phyloP scores from a whole-genome alignment of 306 rosid genomes.

The Trichosanthes cucumerina region DNA sequence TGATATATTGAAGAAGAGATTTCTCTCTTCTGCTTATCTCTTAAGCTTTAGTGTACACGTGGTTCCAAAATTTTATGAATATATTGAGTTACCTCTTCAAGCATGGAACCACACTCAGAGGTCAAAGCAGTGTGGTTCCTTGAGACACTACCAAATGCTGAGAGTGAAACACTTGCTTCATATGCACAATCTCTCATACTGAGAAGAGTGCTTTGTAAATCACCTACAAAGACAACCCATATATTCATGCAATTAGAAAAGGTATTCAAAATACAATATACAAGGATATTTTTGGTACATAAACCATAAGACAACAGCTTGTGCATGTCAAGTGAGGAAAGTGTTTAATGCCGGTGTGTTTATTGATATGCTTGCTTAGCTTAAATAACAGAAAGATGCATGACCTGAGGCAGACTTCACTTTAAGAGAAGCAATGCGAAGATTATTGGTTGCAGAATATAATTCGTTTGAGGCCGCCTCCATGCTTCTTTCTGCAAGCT shows the following conservation, averaged over 20 bases:
- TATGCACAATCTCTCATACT: conserved; percentile 81
- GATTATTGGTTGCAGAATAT: conserved; percentile 63
- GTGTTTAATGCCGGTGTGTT: conserved; percentile 4
- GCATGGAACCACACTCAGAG: conserved; percentile 97
- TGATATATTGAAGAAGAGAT: neutral
- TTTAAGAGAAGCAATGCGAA: conserved; percentile 59
- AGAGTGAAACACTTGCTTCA: conserved; percentile 61
- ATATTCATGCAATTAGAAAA: conserved; percentile 13
- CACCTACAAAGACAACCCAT: conserved; percentile 37
- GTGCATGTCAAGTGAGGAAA: conserved; percentile 3
- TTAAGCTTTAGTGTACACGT: neutral
- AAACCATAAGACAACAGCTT: neutral
- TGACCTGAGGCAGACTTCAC: conserved; percentile 89
- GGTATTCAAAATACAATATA: neutral
- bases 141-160: conserved; percentile 58
- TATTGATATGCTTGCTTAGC: neutral
- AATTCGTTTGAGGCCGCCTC: conserved; percentile 80
- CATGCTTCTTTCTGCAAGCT: conserved; percentile 73
- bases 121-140: conserved; percentile 83
- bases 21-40: neutral
- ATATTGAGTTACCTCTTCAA: conserved; percentile 59
- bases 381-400: conserved; percentile 4
- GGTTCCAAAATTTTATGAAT: neutral
- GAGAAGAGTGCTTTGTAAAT: conserved; percentile 65
- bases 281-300: neutral